A percentile compares a stretch with the other conserved stretches of the same genome.
These are phyloP conservation scores for Epichloe typhina DNA, from an alignment of 2,329 filamentous ascomycete genomes.

Conservation along the genomic window DNA sequence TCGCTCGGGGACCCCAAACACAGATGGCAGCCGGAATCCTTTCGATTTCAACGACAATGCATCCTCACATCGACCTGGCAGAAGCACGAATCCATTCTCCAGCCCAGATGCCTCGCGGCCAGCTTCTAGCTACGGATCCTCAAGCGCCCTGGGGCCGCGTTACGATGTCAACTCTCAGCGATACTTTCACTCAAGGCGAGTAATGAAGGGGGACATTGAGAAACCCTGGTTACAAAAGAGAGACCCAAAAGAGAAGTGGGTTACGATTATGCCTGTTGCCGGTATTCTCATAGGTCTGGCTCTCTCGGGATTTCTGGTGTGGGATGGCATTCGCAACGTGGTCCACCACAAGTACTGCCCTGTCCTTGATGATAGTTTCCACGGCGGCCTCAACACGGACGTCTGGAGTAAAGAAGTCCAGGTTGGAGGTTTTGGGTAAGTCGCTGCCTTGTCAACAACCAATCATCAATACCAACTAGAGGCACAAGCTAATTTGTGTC, in stretches of 20 bases:
- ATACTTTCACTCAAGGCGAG: constrained; percentile 62
- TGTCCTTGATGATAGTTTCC: constrained; percentile 54
- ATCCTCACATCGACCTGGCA: constrained; percentile 18
- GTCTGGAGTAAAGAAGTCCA: constrained; percentile 67
- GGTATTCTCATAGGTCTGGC: constrained; percentile 57
- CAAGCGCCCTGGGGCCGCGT: constrained; percentile 23
- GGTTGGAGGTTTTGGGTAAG: constrained; percentile 63
- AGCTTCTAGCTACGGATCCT: constrained; percentile 33
- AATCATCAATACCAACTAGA: not conserved
- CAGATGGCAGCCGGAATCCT: constrained; percentile 24
- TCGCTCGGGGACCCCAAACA: constrained; percentile 29
- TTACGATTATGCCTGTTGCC: constrained; percentile 63
- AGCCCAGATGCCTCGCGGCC: constrained; percentile 33
- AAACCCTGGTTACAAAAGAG: constrained; percentile 65
- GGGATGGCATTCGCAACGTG: constrained; percentile 59
- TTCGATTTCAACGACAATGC: constrained; percentile 27
- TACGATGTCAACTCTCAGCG: constrained; percentile 29
- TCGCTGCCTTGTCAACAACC: constrained; percentile 5
- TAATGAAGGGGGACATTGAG: constrained; percentile 59
- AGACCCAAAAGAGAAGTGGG: constrained; percentile 74
- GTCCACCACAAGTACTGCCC: constrained; percentile 62
- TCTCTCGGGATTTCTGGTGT: constrained; percentile 59
- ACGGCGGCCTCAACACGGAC: constrained; percentile 39
- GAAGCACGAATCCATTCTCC: constrained; percentile 29
- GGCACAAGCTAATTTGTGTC: not conserved